Evolutionary conservation across 306 rosid genomes (phyloP).

Genomic region (Vigna reflexopilosa): DNA sequence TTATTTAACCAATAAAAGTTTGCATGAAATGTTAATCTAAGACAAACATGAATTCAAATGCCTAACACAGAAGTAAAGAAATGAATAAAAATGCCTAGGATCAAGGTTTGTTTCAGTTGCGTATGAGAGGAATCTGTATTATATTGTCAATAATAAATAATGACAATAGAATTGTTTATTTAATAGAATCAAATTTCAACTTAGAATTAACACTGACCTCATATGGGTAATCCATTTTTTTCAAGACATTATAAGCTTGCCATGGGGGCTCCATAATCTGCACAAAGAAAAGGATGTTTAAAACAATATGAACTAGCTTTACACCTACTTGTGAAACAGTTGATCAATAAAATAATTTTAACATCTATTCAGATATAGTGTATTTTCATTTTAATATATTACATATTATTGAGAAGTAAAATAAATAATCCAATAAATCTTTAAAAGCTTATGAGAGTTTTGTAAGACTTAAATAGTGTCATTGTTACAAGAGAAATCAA

Average conservation of each 20-base stretch:
- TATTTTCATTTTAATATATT: neutral
- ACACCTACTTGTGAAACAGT: neutral
- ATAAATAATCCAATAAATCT: neutral
- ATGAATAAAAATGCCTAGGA: constrained; percentile 16
- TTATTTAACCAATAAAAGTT: constrained; percentile 17
- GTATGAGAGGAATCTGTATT: constrained; percentile 25
- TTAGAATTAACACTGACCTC: constrained; percentile 65
- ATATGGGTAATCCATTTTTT: constrained; percentile 90
- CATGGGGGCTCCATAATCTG: constrained; percentile 99
- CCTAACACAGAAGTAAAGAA: constrained; percentile 8
- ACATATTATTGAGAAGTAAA: constrained; percentile 3
- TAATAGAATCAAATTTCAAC: constrained; percentile 21
- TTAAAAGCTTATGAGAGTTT: neutral
- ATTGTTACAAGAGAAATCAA: neutral
- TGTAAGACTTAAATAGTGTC: neutral
- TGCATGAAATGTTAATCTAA: neutral
- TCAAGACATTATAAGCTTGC: constrained; percentile 83
- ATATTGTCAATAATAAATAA: constrained; percentile 28
- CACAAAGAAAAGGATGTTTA: constrained; percentile 41
- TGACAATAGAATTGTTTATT: constrained; percentile 7
- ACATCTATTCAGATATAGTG: neutral
- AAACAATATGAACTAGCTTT: constrained; percentile 29
- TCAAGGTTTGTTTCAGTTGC: constrained; percentile 34
- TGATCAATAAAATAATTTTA: neutral
- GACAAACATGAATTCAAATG: constrained; percentile 30